phyloP scores from a whole-genome alignment of 1,139 yeast genomes.

The Torulaspora globosa region DNA sequence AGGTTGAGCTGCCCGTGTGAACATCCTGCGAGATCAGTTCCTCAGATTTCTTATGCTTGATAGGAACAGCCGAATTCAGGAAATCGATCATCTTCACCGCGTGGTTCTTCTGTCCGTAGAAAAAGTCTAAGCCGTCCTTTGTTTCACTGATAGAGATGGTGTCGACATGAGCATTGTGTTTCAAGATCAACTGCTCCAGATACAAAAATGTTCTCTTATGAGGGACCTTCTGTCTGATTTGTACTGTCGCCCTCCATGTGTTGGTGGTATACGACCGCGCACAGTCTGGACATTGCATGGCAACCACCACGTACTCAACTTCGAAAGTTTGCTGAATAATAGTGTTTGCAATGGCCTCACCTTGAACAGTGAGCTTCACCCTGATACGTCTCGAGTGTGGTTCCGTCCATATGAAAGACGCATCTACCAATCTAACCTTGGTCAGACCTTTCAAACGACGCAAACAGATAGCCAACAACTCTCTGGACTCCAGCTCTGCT shows the following conservation, averaged over 20 bases:
- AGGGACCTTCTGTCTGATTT: constrained; percentile 93
- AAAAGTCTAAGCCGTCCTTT: constrained; percentile 93
- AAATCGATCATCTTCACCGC: constrained; percentile 94
- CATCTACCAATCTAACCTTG: constrained; percentile 87
- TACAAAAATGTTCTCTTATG: constrained; percentile 95
- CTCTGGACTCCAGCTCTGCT: constrained; percentile 89
- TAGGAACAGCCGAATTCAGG: constrained; percentile 81
- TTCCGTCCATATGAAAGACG: constrained; percentile 96
- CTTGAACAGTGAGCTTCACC: constrained; percentile 89
- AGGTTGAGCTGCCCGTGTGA: constrained; percentile 82
- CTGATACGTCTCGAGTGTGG: constrained; percentile 96
- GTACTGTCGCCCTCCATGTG: constrained; percentile 97
- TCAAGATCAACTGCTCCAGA: constrained; percentile 89
- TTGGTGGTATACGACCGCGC: constrained; percentile 93
- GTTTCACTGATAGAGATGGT: constrained; percentile 90
- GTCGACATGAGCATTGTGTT: constrained; percentile 90
- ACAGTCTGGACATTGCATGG: constrained; percentile 98
- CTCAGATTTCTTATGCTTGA: constrained; percentile 77
- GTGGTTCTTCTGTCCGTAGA: constrained; percentile 81
- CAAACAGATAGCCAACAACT: constrained; percentile 82
- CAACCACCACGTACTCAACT: constrained; percentile 88
- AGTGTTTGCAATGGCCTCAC: constrained; percentile 90
- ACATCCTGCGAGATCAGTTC: constrained; percentile 90
- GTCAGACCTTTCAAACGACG: constrained; percentile 83
- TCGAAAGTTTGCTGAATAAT: constrained; percentile 93